phyloP scores from a whole-genome alignment of 2,329 filamentous ascomycete species.

The Fusarium keratoplasticum region DNA sequence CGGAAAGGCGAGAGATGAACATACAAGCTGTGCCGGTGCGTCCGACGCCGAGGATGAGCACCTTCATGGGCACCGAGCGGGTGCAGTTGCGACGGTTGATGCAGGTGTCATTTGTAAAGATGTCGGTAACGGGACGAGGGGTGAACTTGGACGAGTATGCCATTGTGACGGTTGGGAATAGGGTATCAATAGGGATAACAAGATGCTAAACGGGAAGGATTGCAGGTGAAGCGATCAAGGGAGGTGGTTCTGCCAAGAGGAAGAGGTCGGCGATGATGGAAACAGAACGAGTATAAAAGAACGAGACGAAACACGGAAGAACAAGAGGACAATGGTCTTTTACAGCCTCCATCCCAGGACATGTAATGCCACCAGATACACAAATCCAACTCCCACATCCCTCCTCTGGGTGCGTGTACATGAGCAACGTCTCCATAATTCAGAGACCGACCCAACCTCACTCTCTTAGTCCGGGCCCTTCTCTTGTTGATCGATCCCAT shows the following conservation, averaged over 20 bases:
- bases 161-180: slow-evolving; percentile 33
- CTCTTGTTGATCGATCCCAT: background rate
- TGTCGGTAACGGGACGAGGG: slow-evolving; percentile 62
- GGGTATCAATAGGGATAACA: background rate
- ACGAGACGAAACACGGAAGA: background rate
- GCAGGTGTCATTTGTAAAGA: slow-evolving; percentile 74
- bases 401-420: slow-evolving; percentile 7
- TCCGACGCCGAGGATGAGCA: slow-evolving; percentile 76
- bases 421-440: slow-evolving; percentile 4
- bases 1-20: slow-evolving; percentile 40
- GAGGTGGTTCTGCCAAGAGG: background rate
- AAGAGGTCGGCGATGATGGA: background rate
- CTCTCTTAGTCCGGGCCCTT: background rate
- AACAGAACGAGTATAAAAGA: background rate
- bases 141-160: slow-evolving; percentile 46
- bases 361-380: background rate
- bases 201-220: background rate
- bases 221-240: background rate
- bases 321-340: background rate
- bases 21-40: slow-evolving; percentile 78
- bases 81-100: slow-evolving; percentile 75
- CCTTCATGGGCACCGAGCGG: slow-evolving; percentile 77
- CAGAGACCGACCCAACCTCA: background rate
- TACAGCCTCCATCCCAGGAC: background rate
- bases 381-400: slow-evolving; percentile 2